Conservation (phyloP, 805 yeast genomes). For the Komagataella ulmi region DNA sequence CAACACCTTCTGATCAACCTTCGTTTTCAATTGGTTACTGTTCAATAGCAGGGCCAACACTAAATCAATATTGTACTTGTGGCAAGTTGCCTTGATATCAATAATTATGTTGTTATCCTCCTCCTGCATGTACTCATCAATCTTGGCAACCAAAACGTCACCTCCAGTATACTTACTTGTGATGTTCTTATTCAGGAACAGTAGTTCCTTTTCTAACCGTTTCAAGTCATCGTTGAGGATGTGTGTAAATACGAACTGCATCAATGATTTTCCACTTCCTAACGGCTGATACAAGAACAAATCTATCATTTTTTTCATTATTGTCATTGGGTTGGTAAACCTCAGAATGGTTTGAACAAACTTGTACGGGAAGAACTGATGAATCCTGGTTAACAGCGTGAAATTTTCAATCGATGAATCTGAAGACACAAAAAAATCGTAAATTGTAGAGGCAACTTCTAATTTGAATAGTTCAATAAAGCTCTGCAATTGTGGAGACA, state of each 20-base stretch:
- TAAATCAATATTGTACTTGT: conserved; percentile 11
- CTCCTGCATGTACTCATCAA: conserved; percentile 15
- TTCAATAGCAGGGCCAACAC: conserved; percentile 13
- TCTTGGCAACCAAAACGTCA: conserved; percentile 8
- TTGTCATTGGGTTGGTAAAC: conserved; percentile 78
- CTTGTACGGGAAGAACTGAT: conserved; percentile 67
- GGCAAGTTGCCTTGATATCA: conserved; percentile 16
- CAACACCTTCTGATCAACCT: conserved; percentile 6
- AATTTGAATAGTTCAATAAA: conserved; percentile 75
- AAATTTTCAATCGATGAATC: conserved; percentile 73
- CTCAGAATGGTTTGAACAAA: conserved; percentile 64
- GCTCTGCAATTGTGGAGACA: conserved; percentile 54
- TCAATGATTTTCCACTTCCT: conserved; percentile 44
- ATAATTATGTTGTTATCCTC: conserved; percentile 13
- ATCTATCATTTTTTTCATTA: conserved; percentile 70
- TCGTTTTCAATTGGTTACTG: conserved; percentile 7
- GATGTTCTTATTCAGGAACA: conserved; percentile 27
- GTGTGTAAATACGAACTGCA: conserved; percentile 65
- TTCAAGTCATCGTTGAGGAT: conserved; percentile 64
- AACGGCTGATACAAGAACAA: conserved; percentile 63
- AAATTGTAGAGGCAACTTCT: conserved; percentile 74
- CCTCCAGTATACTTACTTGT: conserved; percentile 2
- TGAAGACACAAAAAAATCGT: conserved; percentile 65
- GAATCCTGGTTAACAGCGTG: conserved; percentile 57
- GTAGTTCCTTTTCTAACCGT: conserved; percentile 41